These are phyloP conservation scores for Cladosporium sphaerospermum DNA, from an alignment of 2,329 filamentous ascomycete genomes.

Conservation along the genomic window DNA sequence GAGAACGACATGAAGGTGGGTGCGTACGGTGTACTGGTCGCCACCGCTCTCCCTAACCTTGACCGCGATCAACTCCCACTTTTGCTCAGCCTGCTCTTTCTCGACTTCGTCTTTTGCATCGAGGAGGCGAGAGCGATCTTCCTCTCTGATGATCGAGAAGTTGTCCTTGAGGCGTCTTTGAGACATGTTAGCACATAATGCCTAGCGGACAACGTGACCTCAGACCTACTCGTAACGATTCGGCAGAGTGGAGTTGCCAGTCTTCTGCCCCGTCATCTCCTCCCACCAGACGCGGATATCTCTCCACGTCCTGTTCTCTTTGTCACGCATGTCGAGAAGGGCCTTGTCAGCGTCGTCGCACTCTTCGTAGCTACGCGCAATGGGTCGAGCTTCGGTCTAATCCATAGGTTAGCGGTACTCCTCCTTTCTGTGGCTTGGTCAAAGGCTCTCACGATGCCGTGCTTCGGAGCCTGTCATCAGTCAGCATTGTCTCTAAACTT, in stretches of 20 bases:
- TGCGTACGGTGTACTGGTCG: constrained; percentile 22
- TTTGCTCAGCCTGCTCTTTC: constrained; percentile 33
- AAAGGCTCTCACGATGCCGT: not conserved
- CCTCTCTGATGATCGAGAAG: constrained; percentile 31
- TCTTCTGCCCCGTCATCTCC: constrained; percentile 28
- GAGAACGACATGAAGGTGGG: too few relatives aligned
- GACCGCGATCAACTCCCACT: constrained; percentile 35
- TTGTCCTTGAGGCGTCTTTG: constrained; percentile 32
- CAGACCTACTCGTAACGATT: constrained; percentile 29
- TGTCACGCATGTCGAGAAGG: constrained; percentile 25
- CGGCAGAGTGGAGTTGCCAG: constrained; percentile 32
- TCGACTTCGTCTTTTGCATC: constrained; percentile 36
- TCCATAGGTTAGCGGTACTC: not conserved
- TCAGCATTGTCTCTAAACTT: not conserved
- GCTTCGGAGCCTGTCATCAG: not conserved
- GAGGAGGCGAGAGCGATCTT: constrained; percentile 31
- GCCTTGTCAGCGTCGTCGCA: constrained; percentile 25
- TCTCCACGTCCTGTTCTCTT: constrained; percentile 20
- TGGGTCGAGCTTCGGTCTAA: not conserved
- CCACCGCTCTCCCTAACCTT: constrained; percentile 28
- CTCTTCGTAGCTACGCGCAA: constrained; percentile 23
- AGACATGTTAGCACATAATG: not conserved
- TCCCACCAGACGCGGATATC: constrained; percentile 23
- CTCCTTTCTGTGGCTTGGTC: too few relatives aligned
- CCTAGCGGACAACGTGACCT: too few relatives aligned